Percentiles rank a stretch among this genome's conserved stretches.
Conservation (phyloP, 2,329 filamentous ascomycete species). For the Aspergillus proliferans region DNA sequence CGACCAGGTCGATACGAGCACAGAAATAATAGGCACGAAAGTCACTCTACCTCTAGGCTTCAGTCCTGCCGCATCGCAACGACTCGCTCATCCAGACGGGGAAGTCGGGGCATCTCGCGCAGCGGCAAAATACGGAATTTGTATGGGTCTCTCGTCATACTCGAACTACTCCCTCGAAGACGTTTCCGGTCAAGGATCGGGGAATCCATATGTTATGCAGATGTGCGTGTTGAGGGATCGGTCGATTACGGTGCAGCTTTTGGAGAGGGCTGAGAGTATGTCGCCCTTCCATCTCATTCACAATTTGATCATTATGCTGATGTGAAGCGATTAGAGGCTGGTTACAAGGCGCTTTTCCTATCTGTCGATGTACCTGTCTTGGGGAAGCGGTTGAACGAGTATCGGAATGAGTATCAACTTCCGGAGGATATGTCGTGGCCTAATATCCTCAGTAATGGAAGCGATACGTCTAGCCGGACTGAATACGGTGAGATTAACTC, state of each 20-base stretch:
- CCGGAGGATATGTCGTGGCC: constrained; percentile 41
- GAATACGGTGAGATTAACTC: constrained; percentile 19
- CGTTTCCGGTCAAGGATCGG: constrained; percentile 36
- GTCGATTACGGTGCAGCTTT: constrained; percentile 34
- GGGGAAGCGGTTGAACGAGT: constrained; percentile 49
- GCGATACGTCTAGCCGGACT: constrained; percentile 17
- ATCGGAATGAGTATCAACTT: constrained; percentile 47
- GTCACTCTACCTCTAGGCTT: constrained; percentile 48
- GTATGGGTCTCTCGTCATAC: constrained; percentile 46
- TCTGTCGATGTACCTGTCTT: constrained; percentile 52
- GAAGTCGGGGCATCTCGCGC: constrained; percentile 47
- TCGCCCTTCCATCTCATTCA: neutral
- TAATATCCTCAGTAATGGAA: constrained; percentile 33
- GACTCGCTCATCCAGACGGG: constrained; percentile 48
- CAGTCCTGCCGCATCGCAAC: constrained; percentile 49
- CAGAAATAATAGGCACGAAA: constrained; percentile 40
- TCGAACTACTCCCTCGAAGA: constrained; percentile 43
- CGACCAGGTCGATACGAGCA: constrained; percentile 39
- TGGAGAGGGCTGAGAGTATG: constrained; percentile 41
- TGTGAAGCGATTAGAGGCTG: constrained; percentile 26
- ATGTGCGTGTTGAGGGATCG: constrained; percentile 49
- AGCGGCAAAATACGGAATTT: constrained; percentile 36
- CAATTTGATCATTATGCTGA: neutral
- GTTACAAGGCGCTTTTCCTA: constrained; percentile 51
- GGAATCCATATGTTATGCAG: constrained; percentile 50